Percentiles rank a stretch among this genome's conserved stretches.
These are phyloP conservation scores for Xylaria nigripes DNA, from an alignment of 495 filamentous ascomycete species.

Conservation along the genomic window DNA sequence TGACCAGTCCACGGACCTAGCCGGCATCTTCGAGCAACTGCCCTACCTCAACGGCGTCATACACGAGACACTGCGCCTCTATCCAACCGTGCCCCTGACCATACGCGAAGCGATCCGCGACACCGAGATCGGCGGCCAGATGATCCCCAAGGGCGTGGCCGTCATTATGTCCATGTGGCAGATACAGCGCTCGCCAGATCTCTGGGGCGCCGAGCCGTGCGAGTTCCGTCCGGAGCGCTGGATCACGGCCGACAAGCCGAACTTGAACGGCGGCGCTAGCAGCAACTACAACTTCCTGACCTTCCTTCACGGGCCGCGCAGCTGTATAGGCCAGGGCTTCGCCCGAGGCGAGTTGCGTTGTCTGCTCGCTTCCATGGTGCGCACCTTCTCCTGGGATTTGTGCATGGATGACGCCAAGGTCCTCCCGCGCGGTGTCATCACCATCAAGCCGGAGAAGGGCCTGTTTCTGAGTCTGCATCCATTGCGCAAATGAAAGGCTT, in stretches of 20 bases:
- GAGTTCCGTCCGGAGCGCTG: conserved; percentile 22
- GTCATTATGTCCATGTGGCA: conserved; percentile 42
- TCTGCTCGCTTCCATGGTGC: conserved; percentile 15
- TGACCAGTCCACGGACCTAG: conserved; percentile 31
- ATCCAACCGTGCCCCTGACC: conserved; percentile 40
- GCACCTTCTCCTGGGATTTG: conserved; percentile 14
- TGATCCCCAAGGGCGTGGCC: conserved; percentile 40
- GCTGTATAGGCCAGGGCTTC: conserved; percentile 79
- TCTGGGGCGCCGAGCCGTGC: conserved; percentile 16
- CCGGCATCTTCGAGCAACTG: conserved; percentile 29
- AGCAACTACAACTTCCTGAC: conserved; percentile 55
- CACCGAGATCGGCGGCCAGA: conserved; percentile 47
- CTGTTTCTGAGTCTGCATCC: conserved; percentile 11
- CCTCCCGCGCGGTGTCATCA: conserved; percentile 14
- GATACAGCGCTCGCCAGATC: conserved; percentile 66
- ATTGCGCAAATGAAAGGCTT: background rate
- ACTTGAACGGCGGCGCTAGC: conserved; percentile 41
- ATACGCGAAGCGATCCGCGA: conserved; percentile 48
- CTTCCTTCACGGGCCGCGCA: conserved; percentile 69
- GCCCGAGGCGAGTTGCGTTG: conserved; percentile 35
- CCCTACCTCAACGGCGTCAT: conserved; percentile 31
- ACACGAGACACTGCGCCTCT: conserved; percentile 27
- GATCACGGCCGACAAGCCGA: conserved; percentile 50
- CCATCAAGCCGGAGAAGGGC: conserved; percentile 14
- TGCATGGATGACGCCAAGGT: conserved; percentile 20